phyloP scores from a whole-genome alignment of 2,329 filamentous ascomycete genomes.

The Exophiala mesophila region DNA sequence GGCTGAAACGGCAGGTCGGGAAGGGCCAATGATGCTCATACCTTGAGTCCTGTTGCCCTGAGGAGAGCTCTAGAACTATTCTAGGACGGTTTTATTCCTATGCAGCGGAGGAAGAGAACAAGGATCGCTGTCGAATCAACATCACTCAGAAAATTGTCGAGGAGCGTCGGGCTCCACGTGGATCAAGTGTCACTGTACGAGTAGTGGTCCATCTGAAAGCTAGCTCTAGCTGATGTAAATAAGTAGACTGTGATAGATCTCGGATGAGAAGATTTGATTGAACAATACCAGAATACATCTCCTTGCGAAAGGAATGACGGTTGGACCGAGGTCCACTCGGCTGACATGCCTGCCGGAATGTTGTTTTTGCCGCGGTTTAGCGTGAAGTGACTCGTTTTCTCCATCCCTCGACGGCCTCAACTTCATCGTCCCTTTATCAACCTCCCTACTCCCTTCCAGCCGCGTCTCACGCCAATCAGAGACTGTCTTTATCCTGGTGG shows the following conservation, averaged over 20 bases:
- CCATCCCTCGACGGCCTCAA: too few relatives aligned
- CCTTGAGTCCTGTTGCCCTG: background rate
- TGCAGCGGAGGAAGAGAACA: constrained; percentile 4
- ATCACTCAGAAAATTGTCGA: too few relatives aligned
- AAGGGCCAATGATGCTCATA: too few relatives aligned
- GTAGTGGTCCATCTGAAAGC: constrained; percentile 5
- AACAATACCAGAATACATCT: constrained; percentile 1
- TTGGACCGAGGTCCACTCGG: too few relatives aligned
- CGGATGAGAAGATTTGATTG: constrained; percentile 5
- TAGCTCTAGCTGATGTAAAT: constrained; percentile 10
- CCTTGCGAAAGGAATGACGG: background rate
- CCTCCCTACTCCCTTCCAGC: too few relatives aligned
- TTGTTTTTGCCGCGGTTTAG: too few relatives aligned
- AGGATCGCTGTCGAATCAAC: constrained; percentile 6
- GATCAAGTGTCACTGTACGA: constrained; percentile 3
- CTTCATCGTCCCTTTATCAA: too few relatives aligned
- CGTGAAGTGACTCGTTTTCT: too few relatives aligned
- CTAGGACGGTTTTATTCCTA: constrained; percentile 5
- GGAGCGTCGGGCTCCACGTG: too few relatives aligned
- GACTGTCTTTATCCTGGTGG: too few relatives aligned
- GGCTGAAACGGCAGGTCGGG: background rate
- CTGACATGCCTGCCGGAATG: too few relatives aligned
- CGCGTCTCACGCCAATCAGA: too few relatives aligned
- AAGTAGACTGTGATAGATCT: constrained; percentile 6
- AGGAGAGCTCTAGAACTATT: constrained; percentile 5